Base-by-base conservation (phyloP, 2,329 filamentous ascomycete species). In the Purpureocillium takamizusanense region DNA sequence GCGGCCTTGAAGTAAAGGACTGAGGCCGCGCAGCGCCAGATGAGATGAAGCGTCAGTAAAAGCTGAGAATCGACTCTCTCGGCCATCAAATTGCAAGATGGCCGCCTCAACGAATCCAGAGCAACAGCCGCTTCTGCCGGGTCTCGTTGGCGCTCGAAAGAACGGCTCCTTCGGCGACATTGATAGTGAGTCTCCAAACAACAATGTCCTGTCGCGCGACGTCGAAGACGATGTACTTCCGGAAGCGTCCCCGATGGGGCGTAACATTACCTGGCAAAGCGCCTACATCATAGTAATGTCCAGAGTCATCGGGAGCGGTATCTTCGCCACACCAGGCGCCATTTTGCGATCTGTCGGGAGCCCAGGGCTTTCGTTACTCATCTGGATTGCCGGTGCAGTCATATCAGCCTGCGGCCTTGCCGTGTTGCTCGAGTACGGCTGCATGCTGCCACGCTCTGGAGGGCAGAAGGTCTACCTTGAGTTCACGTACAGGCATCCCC, bases 381-480 rank as follows among this genome's bases (percentile, higher is more conserved):
- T 86, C 3, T 86, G 82, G 82, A 39, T 81, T 0, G 55, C 76
- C 0, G 81, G 81, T 1, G 76, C 78, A 0, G 47, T 77, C 2
- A 63, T 84, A 7, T 73, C 78, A 1, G 77, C 70, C 7, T 79
- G 73, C 37, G 77, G 76, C 0, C 61, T 85, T 3, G 69, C 70
- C 3, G 68, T 85, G 0, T 71, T 70, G 7, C 66, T 86, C 36
- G 82, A 86, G 51, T 82, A 76, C 48, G 81, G 81, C 0, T 80
- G 72, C 49, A 83, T 84, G 79, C 61, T 86, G 12, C 82, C 82
- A 13, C 67, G 79, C 1, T 81, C 76, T 1, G 81, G 81, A 7
- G 81, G 80, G 17, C 66, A 74, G 18, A 86, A 85, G 57, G 78
- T 84, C 7, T 85, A 84, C 50, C 69, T 86, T 33, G 81, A 86